A percentile compares a stretch with the other conserved stretches of the same genome.
phyloP scores from a whole-genome alignment of 148 eudicot genomes.

The Rhododendron mucronatum region DNA sequence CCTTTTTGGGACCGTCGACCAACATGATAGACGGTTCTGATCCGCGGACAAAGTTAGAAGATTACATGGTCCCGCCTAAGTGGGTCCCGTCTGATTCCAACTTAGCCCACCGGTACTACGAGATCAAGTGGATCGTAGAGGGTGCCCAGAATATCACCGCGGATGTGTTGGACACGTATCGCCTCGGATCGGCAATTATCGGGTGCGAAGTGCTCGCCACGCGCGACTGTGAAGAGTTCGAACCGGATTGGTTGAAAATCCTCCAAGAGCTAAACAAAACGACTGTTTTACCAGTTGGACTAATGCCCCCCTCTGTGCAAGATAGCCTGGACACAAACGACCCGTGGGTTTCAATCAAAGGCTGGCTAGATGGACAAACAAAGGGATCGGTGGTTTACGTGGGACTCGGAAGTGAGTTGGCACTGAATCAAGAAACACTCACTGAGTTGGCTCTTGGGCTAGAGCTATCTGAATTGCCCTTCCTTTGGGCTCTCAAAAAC shows the following conservation, averaged over 20 bases:
- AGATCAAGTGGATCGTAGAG: background rate
- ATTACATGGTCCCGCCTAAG: slow-evolving; percentile 7
- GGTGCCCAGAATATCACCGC: background rate
- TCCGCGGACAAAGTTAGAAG: no score
- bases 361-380: background rate
- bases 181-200: background rate
- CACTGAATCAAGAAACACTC: background rate
- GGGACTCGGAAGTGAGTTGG: slow-evolving; percentile 15
- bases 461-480: slow-evolving; percentile 19
- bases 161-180: background rate
- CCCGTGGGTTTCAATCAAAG: background rate
- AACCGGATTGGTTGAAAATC: slow-evolving; percentile 11
- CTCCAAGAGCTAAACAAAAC: slow-evolving; percentile 6
- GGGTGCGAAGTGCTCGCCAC: background rate
- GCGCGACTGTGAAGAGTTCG: slow-evolving; percentile 8
- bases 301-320: slow-evolving; percentile 5
- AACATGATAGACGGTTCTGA: no score
- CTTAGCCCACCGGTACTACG: background rate
- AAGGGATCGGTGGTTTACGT: slow-evolving; percentile 7
- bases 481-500: slow-evolving; percentile 20
- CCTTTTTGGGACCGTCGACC: slow-evolving; percentile 12
- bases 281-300: slow-evolving; percentile 7
- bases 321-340: background rate
- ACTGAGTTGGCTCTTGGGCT: slow-evolving; percentile 21
- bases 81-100: slow-evolving; percentile 13